Base-by-base conservation (phyloP, 2,329 filamentous ascomycete species). In the Sphaerulina musiva region DNA sequence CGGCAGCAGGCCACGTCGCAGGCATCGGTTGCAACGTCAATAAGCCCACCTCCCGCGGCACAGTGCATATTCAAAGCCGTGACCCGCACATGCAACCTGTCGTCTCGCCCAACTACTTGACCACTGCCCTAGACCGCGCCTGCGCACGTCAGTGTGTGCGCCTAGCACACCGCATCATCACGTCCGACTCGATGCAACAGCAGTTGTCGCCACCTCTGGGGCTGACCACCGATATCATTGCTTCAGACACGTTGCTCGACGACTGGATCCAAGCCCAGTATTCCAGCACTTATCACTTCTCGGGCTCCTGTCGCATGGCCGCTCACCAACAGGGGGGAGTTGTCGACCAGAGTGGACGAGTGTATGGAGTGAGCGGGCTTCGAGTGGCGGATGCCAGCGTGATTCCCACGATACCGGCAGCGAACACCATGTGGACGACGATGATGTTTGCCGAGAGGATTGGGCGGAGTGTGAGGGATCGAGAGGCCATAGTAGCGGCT, bases 351-450 rank as follows among this genome's bases (percentile, higher is more conserved):
- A 46, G 57, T 48, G 48, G 59, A 10, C 58, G 45, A 50, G 60
- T 64, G 23, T 59, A 59, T 52, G 62, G 62, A 9, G 46, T 53
- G 11, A 31, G 46, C 31, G 48, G 53, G 11, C 45, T 64, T 52
- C 57, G 62, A 46, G 54, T 64, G 17, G 60, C 55, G 43, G 62
- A 64, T 60, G 60, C 60, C 7, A 62, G 60, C 48, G 57, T 60
- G 4, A 53, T 62, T 20, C 60, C 62, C 9, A 34, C 60, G 17
- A 45, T 59, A 34, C 47, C 55, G 10, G 54, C 56, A 34, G 59
- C 55, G 6, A 51, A 55, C 39, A 55, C 53, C 8, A 55, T 55
- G 53, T 55, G 53, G 53, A 51, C 53, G 43, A 51, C 53, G 20
- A 55, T 55, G 43, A 55, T 55, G 48, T 55, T 55, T 43, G 53